Conservation (phyloP, 495 filamentous ascomycete genomes). For the Elasticomyces elasticus region DNA sequence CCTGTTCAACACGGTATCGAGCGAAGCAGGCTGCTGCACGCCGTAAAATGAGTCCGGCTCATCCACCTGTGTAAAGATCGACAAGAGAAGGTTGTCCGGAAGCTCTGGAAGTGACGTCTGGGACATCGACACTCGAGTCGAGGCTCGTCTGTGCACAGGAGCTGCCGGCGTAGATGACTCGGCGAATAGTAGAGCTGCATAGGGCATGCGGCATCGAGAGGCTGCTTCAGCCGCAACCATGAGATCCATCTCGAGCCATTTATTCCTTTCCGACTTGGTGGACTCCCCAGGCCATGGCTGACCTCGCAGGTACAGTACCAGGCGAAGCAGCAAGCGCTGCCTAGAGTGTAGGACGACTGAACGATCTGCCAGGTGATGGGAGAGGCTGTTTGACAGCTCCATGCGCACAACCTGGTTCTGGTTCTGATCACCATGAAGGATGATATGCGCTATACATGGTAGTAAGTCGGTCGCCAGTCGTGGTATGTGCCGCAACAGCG, state of each 20-base stretch:
- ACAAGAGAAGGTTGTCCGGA: conserved; percentile 63
- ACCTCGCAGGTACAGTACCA: conserved; percentile 78
- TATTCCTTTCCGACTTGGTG: conserved; percentile 65
- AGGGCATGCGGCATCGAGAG: conserved; percentile 71
- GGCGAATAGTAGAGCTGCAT: conserved; percentile 72
- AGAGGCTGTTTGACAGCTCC: conserved; percentile 7
- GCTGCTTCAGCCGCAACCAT: conserved; percentile 64
- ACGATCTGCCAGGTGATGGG: not conserved
- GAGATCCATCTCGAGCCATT: conserved; percentile 81
- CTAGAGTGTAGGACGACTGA: not conserved
- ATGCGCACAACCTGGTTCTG: not conserved
- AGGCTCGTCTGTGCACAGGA: conserved; percentile 7
- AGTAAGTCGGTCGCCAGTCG: conserved; percentile 61
- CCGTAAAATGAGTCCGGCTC: conserved; percentile 96
- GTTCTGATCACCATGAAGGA: conserved; percentile 8
- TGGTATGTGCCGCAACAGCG: conserved; percentile 50
- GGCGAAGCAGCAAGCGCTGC: conserved; percentile 55
- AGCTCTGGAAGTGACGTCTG: no score
- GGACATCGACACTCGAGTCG: conserved; percentile 30
- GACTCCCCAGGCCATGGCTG: conserved; percentile 64
- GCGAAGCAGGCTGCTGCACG: conserved; percentile 64
- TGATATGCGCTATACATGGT: conserved; percentile 48
- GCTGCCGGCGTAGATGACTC: conserved; percentile 52
- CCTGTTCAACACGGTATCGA: conserved; percentile 65
- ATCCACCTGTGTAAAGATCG: conserved; percentile 81